phyloP scores from a whole-genome alignment of 768 basidiomycete genomes.

The Collybia nuda region DNA sequence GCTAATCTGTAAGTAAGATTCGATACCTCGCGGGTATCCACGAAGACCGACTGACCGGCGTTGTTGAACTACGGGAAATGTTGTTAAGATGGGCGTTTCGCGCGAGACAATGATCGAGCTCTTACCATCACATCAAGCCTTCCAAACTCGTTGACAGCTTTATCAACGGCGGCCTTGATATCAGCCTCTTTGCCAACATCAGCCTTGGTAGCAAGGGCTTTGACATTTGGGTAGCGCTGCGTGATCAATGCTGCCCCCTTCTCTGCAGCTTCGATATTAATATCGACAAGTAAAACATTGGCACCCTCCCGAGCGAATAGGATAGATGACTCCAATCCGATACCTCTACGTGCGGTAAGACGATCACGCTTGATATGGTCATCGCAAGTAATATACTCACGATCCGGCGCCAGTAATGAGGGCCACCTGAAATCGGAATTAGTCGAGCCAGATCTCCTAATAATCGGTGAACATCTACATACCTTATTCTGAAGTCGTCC shows the following conservation, averaged over 20 bases:
- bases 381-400: slow-evolving; percentile 44
- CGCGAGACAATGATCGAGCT: slow-evolving; percentile 15
- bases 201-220: slow-evolving; percentile 66
- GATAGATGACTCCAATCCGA: slow-evolving; percentile 94
- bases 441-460: background rate
- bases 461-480: slow-evolving; percentile 5
- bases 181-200: slow-evolving; percentile 91
- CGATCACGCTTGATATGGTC: slow-evolving; percentile 13
- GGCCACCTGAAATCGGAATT: slow-evolving; percentile 47
- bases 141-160: slow-evolving; percentile 84
- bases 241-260: slow-evolving; percentile 63
- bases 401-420: slow-evolving; percentile 88
- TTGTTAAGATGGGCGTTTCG: background rate
- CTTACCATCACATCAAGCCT: slow-evolving; percentile 94
- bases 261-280: slow-evolving; percentile 76
- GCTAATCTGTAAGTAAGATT: background rate
- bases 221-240: slow-evolving; percentile 66
- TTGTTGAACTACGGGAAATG: slow-evolving; percentile 77
- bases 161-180: slow-evolving; percentile 78
- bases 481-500: slow-evolving; percentile 73
- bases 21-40: background rate
- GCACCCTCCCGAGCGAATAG: slow-evolving; percentile 95
- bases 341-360: slow-evolving; percentile 60
- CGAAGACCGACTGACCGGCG: slow-evolving; percentile 50
- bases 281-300: slow-evolving; percentile 85